Evolutionary conservation across 2,329 filamentous ascomycete species (phyloP).

Genomic region (Epichloe sp.): DNA sequence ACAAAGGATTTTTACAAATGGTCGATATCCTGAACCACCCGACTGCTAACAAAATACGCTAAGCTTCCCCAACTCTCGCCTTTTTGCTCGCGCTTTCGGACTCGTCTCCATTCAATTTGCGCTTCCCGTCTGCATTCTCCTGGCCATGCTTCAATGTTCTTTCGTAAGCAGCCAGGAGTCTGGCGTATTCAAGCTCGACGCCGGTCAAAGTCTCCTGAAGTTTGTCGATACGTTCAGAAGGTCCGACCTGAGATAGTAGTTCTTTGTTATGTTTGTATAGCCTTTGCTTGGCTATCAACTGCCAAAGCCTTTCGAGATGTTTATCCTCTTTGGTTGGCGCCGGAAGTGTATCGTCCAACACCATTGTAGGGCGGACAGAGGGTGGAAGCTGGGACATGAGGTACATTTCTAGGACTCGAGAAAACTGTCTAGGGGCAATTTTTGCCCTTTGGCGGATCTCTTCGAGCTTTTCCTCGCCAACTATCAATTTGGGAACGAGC

Average conservation of each 20-base stretch:
- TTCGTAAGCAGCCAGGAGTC: slow-evolving; percentile 40
- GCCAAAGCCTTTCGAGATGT: slow-evolving; percentile 56
- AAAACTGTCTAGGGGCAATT: slow-evolving; percentile 66
- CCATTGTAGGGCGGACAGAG: slow-evolving; percentile 40
- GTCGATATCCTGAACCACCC: not conserved
- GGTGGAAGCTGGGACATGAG: slow-evolving; percentile 47
- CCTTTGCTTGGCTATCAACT: slow-evolving; percentile 62
- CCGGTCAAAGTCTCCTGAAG: slow-evolving; percentile 54
- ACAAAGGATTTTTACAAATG: not conserved
- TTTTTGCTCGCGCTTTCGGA: slow-evolving; percentile 28
- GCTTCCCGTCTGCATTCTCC: slow-evolving; percentile 27
- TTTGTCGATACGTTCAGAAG: slow-evolving; percentile 55
- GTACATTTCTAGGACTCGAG: slow-evolving; percentile 63
- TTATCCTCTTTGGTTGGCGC: slow-evolving; percentile 40
- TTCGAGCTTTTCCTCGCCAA: slow-evolving; percentile 44
- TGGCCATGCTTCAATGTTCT: slow-evolving; percentile 18
- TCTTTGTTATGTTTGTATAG: slow-evolving; percentile 66
- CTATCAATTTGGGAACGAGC: slow-evolving; percentile 35
- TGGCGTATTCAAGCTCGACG: slow-evolving; percentile 62
- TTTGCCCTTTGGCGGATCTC: slow-evolving; percentile 49
- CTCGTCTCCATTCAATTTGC: slow-evolving; percentile 26
- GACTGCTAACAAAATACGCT: not conserved
- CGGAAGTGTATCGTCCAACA: slow-evolving; percentile 27
- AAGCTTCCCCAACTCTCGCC: slow-evolving; percentile 25
- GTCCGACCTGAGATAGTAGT: slow-evolving; percentile 54